Evolutionary conservation across 2,329 filamentous ascomycete genomes (phyloP).

Genomic region (Fusarium chuoi): DNA sequence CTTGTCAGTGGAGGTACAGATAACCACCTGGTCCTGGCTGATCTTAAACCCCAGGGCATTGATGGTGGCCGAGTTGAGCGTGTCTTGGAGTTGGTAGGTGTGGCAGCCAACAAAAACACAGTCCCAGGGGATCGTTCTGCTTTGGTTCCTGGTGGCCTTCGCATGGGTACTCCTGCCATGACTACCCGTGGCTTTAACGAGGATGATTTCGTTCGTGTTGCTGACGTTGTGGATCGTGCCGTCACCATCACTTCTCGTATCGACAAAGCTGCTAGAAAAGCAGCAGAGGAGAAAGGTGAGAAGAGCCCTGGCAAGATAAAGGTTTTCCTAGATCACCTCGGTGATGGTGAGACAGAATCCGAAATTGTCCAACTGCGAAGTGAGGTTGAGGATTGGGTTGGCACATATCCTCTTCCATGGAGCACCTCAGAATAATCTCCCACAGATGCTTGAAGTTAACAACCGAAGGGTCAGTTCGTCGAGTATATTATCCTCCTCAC

Average conservation of each 20-base stretch:
- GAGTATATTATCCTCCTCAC: background rate
- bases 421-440: conserved; percentile 51
- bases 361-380: conserved; percentile 79
- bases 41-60: conserved; percentile 87
- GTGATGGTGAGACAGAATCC: conserved; percentile 72
- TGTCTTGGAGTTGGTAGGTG: conserved; percentile 89
- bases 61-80: conserved; percentile 92
- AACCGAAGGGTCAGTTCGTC: background rate
- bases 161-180: conserved; percentile 97
- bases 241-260: conserved; percentile 82
- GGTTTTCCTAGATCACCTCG: conserved; percentile 74
- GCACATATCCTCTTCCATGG: conserved; percentile 79
- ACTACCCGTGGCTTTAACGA: conserved; percentile 93
- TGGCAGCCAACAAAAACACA: conserved; percentile 99
- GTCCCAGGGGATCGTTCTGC: conserved; percentile 95
- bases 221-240: conserved; percentile 85
- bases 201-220: conserved; percentile 87
- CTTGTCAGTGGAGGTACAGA: conserved; percentile 95
- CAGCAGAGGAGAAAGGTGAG: conserved; percentile 73
- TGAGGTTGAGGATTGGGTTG: conserved; percentile 83
- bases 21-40: conserved; percentile 94
- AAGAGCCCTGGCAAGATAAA: conserved; percentile 73
- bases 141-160: conserved; percentile 89
- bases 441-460: background rate
- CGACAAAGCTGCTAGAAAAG: conserved; percentile 76